Conservation (phyloP, 345 rosid species). For the Acer campestre region DNA sequence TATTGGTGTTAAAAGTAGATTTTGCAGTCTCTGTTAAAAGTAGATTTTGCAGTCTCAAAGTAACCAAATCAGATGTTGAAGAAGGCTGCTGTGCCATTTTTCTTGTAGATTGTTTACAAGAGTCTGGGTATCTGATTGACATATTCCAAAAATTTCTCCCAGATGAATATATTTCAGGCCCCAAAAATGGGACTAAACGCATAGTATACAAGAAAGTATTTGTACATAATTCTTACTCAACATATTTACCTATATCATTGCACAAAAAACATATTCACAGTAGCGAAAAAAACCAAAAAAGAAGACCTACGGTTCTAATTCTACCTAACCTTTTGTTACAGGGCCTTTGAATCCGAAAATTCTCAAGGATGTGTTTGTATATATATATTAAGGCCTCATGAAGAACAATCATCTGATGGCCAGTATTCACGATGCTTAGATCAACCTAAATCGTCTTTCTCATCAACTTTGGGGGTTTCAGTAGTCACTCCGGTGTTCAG, state of each 20-base stretch:
- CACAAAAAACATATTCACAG: slow-evolving; percentile 11
- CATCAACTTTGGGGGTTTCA: slow-evolving; percentile 26
- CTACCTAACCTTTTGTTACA: not conserved
- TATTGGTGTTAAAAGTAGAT: not conserved
- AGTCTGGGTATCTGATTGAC: not conserved
- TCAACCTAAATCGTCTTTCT: slow-evolving; percentile 27
- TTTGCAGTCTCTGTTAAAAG: not conserved
- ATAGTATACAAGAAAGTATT: slow-evolving; percentile 18
- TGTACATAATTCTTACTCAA: not conserved
- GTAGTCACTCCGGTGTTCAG: slow-evolving; percentile 31
- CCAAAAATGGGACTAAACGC: slow-evolving; percentile 1
- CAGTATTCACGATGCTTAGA: not conserved
- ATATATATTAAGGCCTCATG: not conserved
- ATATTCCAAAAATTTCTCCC: not conserved
- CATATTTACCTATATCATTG: not conserved
- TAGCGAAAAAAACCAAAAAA: not conserved
- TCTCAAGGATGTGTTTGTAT: not conserved
- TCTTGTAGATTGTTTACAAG: not conserved
- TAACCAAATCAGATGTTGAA: not conserved
- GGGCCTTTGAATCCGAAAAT: not conserved
- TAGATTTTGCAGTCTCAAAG: not conserved
- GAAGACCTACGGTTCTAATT: too few species aligned
- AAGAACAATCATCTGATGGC: not conserved
- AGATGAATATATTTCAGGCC: slow-evolving; percentile 1
- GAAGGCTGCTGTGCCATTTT: not conserved